Evolutionary conservation across 192 early-diverging fungal genomes (phyloP), one percentile per base, ranked within the genome.

Genomic region (Coemansia javaensis): DNA sequence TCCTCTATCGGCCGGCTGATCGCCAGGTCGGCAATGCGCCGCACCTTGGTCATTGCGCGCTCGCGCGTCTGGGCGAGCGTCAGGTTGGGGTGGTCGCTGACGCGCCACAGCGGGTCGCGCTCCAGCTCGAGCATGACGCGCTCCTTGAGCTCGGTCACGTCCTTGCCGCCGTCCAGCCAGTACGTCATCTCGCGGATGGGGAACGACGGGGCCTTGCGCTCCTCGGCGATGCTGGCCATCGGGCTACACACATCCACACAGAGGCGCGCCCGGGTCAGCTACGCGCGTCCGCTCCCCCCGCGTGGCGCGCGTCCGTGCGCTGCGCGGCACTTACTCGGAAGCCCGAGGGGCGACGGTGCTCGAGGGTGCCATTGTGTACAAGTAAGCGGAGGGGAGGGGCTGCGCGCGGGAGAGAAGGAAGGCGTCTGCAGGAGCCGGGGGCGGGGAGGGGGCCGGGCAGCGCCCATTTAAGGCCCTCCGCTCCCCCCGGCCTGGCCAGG

Each of bases 71-170:
- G 68, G 13, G 77, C 67, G 62, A 92, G 81, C 17, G 81, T 66
- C 40, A 89, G 77, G 69, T 90, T 89, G 36, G 86, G 85, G 39
- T 83, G 77, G 56, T 94, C 85, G 63, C 75, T 76, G 82, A 87
- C 82, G 25, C 82, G 77, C 81, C 88, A 87, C 18, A 84, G 66
- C 40, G 85, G 89, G 64, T 90, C 87, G 44, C 90, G 81, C 79
- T 91, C 89, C 17, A 94, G 78, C 63, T 88, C 81, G 20, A 88
- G 71, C 86, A 90, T 90, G 51, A 91, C 80, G 55, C 73, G 79
- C 66, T 91, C 86, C 75, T 83, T 85, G 34, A 81, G 53, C 79
- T 82, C 78, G 12, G 52, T 76, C 44, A 53, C 59, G 25, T 82
- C 67, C 40, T 80, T 73, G 47, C 82, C 86, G 34, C 90, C 88